phyloP scores from a whole-genome alignment of 129 eudicot species.

The Rutidosis leptorrhynchoides region DNA sequence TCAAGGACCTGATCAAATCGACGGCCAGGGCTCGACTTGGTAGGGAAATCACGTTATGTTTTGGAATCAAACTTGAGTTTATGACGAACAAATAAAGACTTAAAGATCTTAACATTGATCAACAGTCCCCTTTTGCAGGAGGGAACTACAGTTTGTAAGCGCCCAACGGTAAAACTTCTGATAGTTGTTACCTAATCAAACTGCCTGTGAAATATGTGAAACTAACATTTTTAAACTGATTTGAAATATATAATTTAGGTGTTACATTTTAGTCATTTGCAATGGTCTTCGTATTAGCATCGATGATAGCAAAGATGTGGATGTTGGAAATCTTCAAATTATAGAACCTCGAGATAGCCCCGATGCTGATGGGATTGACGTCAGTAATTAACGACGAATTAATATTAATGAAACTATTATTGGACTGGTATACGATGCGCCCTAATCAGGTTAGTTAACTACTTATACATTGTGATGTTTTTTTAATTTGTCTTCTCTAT shows the following conservation, averaged over 20 bases:
- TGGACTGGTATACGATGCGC: slow-evolving; percentile 4
- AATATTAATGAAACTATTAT: slow-evolving; percentile 17
- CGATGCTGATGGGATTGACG: slow-evolving; percentile 21
- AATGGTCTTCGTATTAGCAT: slow-evolving; percentile 10
- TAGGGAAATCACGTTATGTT: slow-evolving; percentile 22
- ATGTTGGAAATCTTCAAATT: slow-evolving; percentile 14
- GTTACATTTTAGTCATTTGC: slow-evolving; percentile 2
- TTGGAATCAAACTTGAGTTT: neutral
- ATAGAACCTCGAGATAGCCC: slow-evolving; percentile 26
- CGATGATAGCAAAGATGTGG: neutral
- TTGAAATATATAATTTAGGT: slow-evolving; percentile 6
- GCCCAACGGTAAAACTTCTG: slow-evolving; percentile 16
- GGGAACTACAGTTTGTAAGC: neutral
- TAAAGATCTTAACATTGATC: neutral
- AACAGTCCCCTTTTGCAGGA: neutral
- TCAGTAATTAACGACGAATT: neutral
- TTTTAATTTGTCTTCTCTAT: neutral
- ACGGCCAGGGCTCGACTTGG: slow-evolving; percentile 41
- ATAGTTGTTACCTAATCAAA: neutral
- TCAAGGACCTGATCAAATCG: slow-evolving; percentile 32
- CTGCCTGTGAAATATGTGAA: neutral
- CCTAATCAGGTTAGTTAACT: neutral
- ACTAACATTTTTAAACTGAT: neutral
- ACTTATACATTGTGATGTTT: neutral
- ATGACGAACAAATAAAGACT: neutral